phyloP scores from a whole-genome alignment of 768 basidiomycete species.

The Suillus alpinus region DNA sequence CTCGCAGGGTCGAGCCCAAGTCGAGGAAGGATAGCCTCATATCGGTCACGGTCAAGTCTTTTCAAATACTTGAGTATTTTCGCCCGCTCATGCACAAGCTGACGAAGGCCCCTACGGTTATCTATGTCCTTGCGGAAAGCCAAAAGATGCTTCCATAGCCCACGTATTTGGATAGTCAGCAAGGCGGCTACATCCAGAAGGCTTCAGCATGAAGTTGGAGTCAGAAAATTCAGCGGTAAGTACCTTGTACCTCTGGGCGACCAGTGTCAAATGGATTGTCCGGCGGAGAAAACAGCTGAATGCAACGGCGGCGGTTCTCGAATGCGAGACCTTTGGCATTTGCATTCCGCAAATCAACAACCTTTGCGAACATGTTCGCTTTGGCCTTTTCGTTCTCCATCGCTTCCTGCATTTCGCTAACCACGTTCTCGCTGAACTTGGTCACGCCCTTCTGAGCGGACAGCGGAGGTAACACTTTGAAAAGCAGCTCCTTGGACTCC shows the following conservation, averaged over 20 bases:
- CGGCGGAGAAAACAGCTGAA: slow-evolving; percentile 72
- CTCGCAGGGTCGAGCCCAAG: slow-evolving; percentile 75
- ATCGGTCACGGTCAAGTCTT: slow-evolving; percentile 59
- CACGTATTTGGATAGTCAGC: slow-evolving; percentile 81
- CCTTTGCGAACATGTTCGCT: slow-evolving; percentile 55
- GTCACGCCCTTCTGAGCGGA: slow-evolving; percentile 34
- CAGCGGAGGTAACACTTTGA: slow-evolving; percentile 62
- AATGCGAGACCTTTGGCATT: slow-evolving; percentile 83
- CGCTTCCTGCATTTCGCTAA: slow-evolving; percentile 22
- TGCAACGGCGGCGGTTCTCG: slow-evolving; percentile 80
- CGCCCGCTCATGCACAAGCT: slow-evolving; percentile 79
- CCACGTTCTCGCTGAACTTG: slow-evolving; percentile 15
- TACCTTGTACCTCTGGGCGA: slow-evolving; percentile 88
- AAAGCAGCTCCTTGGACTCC: slow-evolving; percentile 57
- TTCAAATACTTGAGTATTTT: slow-evolving; percentile 81
- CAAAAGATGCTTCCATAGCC: slow-evolving; percentile 71
- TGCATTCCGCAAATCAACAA: slow-evolving; percentile 85
- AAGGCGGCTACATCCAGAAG: slow-evolving; percentile 62
- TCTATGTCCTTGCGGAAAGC: slow-evolving; percentile 71
- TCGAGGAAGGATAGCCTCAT: slow-evolving; percentile 66
- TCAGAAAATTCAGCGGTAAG: slow-evolving; percentile 20
- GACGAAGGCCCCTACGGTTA: slow-evolving; percentile 73
- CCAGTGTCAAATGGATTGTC: slow-evolving; percentile 74
- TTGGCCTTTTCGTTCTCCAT: slow-evolving; percentile 41
- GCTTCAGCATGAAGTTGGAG: slow-evolving; percentile 1